Evolutionary conservation across 116 monocot genomes (phyloP), one percentile per base, ranked within the genome.

Genomic region (Phalaenopsis hybrid): DNA sequence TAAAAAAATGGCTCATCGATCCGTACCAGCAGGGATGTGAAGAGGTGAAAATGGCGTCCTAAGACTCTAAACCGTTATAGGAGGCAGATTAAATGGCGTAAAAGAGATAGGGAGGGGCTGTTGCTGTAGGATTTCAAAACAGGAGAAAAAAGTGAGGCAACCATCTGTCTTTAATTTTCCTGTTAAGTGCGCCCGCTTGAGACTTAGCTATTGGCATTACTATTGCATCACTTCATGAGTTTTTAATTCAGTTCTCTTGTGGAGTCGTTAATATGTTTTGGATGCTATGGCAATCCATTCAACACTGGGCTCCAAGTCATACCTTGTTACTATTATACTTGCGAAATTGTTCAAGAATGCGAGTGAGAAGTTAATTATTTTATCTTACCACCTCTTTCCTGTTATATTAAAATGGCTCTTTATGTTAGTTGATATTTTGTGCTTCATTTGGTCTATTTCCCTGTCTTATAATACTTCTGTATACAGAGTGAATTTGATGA

Each of bases 401-500:
- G 46, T n/a, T 75, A 70, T 41, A 6, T 41, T 33, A 72, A 72
- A 72, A 72, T 41, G 72, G 4, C 15, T 72, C 34, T 13, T 34
- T 72, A 72, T 72, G 11, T 37, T 41, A 41, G 7, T 37, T 37
- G 37, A 33, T 67, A 72, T 72, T 4, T 46, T 75, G 75, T 8
- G 37, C n/a, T 75, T 5, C 76, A 61, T 50, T 77, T 44, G 48
- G 57, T 59, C 48, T 46, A 45, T 44, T 4, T 31, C n/a, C 15
- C 34, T 5, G 57, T 55, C 44, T 33, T 4, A 78, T 76, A 59
- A 17, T 18, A n/a, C 44, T 80, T 44, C 67, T 84, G 41, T 78
- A 68, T 84, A 33, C 81, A 92, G 94, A 87, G 70, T 23, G 90
- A 92, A 73, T 89, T 74, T 70, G 89, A 85, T 78, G 89, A 88